Percentiles rank a stretch among this genome's conserved stretches.
These are phyloP conservation scores for Lactarius sanguifluus DNA, from an alignment of 768 basidiomycete species.

Conservation along the genomic window DNA sequence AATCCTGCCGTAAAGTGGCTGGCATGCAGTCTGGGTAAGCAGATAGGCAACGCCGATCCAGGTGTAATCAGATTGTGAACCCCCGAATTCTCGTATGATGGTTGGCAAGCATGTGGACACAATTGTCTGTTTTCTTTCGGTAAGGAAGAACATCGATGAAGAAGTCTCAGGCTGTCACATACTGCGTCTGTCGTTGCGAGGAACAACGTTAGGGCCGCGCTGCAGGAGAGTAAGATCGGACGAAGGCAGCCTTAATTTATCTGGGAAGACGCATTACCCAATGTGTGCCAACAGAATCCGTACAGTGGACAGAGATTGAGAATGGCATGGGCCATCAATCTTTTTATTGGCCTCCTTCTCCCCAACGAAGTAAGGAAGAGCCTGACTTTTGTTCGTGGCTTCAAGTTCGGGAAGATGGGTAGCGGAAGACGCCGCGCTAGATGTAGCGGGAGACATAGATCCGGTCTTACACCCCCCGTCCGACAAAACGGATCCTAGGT, in stretches of 20 bases:
- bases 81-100: conserved; percentile 66
- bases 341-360: conserved; percentile 3
- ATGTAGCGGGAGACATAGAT: conserved; percentile 16
- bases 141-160: conserved; percentile 18
- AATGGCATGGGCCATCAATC: conserved; percentile 7
- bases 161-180: conserved; percentile 33
- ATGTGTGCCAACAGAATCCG: conserved; percentile 28
- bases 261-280: conserved; percentile 24
- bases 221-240: conserved; percentile 34
- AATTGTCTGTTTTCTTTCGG: conserved; percentile 46
- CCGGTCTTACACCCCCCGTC: conserved; percentile 5
- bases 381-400: conserved; percentile 10
- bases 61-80: conserved; percentile 71
- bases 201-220: conserved; percentile 77
- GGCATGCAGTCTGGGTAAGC: conserved; percentile 82
- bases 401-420: conserved; percentile 25
- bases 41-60: conserved; percentile 87
- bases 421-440: conserved; percentile 18
- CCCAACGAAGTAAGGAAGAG: conserved; percentile 11
- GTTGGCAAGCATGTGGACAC: conserved; percentile 85
- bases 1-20: conserved; percentile 77
- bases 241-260: conserved; percentile 9
- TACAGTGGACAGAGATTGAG: conserved; percentile 23
- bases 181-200: conserved; percentile 87
- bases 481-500: conserved; percentile 8